Conservation (phyloP, 495 filamentous ascomycete species). For the Aspergillus biplanus region DNA sequence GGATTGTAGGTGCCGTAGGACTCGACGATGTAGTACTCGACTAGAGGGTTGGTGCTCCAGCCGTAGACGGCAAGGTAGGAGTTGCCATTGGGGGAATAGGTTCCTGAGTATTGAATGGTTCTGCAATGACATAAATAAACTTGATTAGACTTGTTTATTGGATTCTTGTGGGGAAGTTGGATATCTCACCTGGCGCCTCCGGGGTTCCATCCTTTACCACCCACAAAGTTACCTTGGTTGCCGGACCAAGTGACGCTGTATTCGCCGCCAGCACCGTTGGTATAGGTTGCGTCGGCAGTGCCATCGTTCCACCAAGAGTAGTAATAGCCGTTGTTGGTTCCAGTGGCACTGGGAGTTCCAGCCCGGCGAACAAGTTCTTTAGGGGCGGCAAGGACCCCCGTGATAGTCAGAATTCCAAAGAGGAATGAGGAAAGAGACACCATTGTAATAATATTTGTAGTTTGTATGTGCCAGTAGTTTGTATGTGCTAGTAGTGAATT, state of each 20-base stretch:
- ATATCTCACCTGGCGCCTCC: slow-evolving; percentile 44
- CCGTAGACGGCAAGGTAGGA: slow-evolving; percentile 64
- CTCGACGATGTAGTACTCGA: slow-evolving; percentile 69
- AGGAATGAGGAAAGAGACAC: background rate
- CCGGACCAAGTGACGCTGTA: slow-evolving; percentile 61
- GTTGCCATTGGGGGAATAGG: slow-evolving; percentile 58
- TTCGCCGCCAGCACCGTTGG: slow-evolving; percentile 57
- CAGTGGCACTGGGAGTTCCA: slow-evolving; percentile 36
- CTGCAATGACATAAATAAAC: slow-evolving; percentile 28
- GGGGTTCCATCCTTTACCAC: slow-evolving; percentile 64
- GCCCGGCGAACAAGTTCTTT: background rate
- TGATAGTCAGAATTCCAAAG: background rate
- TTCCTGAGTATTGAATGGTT: slow-evolving; percentile 56
- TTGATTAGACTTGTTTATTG: too few relatives aligned
- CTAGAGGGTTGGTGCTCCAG: slow-evolving; percentile 61
- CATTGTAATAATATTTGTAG: background rate
- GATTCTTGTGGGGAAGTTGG: too few relatives aligned
- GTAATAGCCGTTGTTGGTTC: slow-evolving; percentile 62
- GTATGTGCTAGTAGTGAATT: background rate
- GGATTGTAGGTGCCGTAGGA: slow-evolving; percentile 59
- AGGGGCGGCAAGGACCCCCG: background rate
- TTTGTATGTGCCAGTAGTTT: background rate
- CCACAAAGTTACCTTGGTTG: slow-evolving; percentile 59
- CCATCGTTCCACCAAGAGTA: slow-evolving; percentile 68
- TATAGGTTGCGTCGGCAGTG: slow-evolving; percentile 54